Base-by-base conservation (phyloP, 495 filamentous ascomycete species). In the Talaromyces proteolyticus region DNA sequence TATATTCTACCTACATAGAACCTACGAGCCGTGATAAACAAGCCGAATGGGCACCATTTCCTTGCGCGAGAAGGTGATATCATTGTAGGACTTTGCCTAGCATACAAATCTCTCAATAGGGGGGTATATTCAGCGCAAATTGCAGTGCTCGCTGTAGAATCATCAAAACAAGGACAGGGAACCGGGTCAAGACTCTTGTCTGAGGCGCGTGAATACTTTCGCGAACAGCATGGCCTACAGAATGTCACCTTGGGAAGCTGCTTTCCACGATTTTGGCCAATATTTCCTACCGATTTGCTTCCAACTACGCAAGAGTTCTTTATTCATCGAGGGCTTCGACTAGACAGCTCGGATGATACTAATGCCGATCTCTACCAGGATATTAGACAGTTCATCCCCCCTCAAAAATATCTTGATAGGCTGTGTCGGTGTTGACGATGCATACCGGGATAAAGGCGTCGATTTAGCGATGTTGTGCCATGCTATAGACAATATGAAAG, bases 211-310 rank as follows among this genome's bases (percentile, higher is more conserved):
- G 52, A 63, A 12, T 65, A 61, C 40, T 56, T 74, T 36, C 53
- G 58, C 38, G 48, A 42, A 5, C 44, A 60, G 7, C 65, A 59
- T 36, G 53, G 53, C 11, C 42, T 55, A 17, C 53, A 66, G 16
- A 49, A 43, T n/a, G 23, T 70, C 16, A 57, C 61, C 6, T 53
- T 77, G 8, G 66, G 72, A n/a, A 76, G 72, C 40, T 53, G 56
- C 0, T 73, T 76, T 47, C 75, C 75, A 24, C 58, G 75, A 1
- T 71, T 78, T 47, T 78, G 72, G 70, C 73, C 74, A 14, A 70
- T 68, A 5, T 58, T 77, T 6, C 73, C 73, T 2, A 60, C 55
- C 12, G 67, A 74, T 48, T 53, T 78, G 21, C 58, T 67, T 1
- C 53, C 59, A 36, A 38, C 48, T 4, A 57, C 62, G 2, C 65